A percentile compares a stretch with the other conserved stretches of the same genome.
These are phyloP conservation scores for Ettlia oleoabundans DNA, from an alignment of 139 green algal species.

Conservation along the genomic window DNA sequence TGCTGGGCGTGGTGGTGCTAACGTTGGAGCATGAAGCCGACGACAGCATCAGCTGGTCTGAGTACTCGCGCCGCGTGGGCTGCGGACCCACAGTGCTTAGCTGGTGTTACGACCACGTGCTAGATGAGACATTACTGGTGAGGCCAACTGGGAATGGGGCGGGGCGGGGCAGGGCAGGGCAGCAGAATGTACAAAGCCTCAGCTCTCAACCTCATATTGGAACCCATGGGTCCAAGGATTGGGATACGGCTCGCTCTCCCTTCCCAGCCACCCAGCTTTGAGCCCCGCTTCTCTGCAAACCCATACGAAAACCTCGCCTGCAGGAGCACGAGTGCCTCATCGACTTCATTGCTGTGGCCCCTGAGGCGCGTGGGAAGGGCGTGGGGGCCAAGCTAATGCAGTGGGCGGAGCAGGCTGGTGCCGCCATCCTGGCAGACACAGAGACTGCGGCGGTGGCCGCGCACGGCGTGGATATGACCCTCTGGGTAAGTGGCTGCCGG, in stretches of 20 bases:
- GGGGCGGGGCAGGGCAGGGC: neutral
- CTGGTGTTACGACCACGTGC: constrained; percentile 42
- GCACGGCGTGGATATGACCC: constrained; percentile 30
- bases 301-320: too few relatives aligned
- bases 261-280: neutral
- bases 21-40: constrained; percentile 33
- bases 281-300: neutral
- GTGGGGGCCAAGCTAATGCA: constrained; percentile 37
- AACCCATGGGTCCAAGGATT: too few relatives aligned
- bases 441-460: constrained; percentile 3
- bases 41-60: constrained; percentile 15
- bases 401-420: constrained; percentile 37
- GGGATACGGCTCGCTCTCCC: neutral
- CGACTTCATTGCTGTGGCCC: constrained; percentile 44
- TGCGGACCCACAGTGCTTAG: constrained; percentile 27
- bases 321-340: constrained; percentile 48
- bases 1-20: constrained; percentile 45
- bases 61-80: constrained; percentile 35
- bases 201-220: neutral
- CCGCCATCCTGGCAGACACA: constrained; percentile 1
- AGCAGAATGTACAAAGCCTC: too few relatives aligned
- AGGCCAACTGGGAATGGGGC: neutral
- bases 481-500: constrained; percentile 38
- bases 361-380: constrained; percentile 36
- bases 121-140: constrained; percentile 41